A percentile compares a stretch with the other conserved stretches of the same genome.
Conservation (phyloP, 352 stramenopile genomes). For the Phytopythium sindhum region DNA sequence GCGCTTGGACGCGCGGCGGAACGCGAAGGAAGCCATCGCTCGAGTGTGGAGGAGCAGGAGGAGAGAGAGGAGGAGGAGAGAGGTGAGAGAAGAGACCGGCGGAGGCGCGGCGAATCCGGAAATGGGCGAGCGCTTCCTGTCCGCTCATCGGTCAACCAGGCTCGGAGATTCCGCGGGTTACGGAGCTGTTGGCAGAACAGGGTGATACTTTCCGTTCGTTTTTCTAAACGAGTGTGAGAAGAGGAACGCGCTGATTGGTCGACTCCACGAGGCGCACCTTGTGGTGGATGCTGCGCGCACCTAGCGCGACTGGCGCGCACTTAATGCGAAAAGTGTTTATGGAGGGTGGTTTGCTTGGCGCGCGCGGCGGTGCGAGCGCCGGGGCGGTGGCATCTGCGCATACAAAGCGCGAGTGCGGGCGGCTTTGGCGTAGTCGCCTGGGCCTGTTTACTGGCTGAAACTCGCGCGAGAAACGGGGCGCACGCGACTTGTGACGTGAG, state of each 20-base stretch:
- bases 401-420: neutral
- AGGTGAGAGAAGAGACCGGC: slow-evolving; percentile 6
- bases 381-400: neutral
- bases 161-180: neutral
- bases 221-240: neutral
- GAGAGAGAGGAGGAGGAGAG: neutral
- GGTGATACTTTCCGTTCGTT: neutral
- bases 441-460: neutral
- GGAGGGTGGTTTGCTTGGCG: neutral
- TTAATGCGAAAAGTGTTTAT: neutral
- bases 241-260: neutral
- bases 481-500: slow-evolving; percentile 10
- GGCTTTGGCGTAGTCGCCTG: neutral
- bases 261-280: slow-evolving; percentile 1
- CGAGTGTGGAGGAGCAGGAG: neutral
- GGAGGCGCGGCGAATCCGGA: slow-evolving; percentile 25
- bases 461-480: slow-evolving; percentile 1
- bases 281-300: neutral
- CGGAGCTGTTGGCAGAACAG: neutral
- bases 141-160: neutral
- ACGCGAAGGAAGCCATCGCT: slow-evolving; percentile 60
- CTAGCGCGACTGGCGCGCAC: neutral
- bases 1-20: slow-evolving; percentile 51
- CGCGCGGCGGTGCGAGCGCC: neutral
- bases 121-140: slow-evolving; percentile 19